A percentile compares a stretch with the other conserved stretches of the same genome.
Evolutionary conservation across 768 basidiomycete genomes (phyloP).

Genomic region (Tulasnella sp.): DNA sequence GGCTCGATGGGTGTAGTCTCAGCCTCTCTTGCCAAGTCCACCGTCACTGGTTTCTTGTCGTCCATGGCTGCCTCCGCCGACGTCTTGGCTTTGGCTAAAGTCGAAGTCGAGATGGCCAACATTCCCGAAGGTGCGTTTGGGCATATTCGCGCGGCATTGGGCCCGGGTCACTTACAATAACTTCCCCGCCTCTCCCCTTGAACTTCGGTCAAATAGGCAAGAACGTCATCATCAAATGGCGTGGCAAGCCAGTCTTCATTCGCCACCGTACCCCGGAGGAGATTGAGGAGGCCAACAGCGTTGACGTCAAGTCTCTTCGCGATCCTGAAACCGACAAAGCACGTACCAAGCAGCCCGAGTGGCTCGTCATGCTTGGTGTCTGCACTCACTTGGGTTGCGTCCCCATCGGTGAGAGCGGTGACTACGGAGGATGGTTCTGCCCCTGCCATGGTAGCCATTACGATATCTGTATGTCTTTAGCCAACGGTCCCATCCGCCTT

Average conservation of each 20-base stretch:
- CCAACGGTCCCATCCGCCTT: not conserved
- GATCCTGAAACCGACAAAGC: constrained; percentile 89
- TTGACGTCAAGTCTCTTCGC: constrained; percentile 79
- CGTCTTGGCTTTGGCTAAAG: constrained; percentile 95
- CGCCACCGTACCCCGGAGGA: constrained; percentile 87
- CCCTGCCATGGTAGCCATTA: constrained; percentile 99
- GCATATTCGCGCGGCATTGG: not conserved
- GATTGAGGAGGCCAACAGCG: constrained; percentile 81
- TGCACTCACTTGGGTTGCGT: constrained; percentile 99
- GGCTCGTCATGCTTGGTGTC: constrained; percentile 87
- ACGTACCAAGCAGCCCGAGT: constrained; percentile 89
- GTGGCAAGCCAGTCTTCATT: constrained; percentile 99
- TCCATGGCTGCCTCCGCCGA: constrained; percentile 98
- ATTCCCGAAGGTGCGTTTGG: constrained; percentile 67
- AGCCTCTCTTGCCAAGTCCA: constrained; percentile 89
- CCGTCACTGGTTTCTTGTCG: constrained; percentile 85
- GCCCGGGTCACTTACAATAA: not conserved
- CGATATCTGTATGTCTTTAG: constrained; percentile 70
- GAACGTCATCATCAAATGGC: constrained; percentile 97
- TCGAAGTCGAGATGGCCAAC: constrained; percentile 79
- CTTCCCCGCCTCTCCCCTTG: too few species aligned
- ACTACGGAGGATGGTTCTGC: constrained; percentile 99
- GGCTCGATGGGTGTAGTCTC: constrained; percentile 88
- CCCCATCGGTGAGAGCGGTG: constrained; percentile 94
- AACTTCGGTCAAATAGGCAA: too few species aligned